Percentiles rank a stretch among this genome's conserved stretches.
These are phyloP conservation scores for Kondoa malvinella DNA, from an alignment of 768 basidiomycete genomes.

Conservation along the genomic window DNA sequence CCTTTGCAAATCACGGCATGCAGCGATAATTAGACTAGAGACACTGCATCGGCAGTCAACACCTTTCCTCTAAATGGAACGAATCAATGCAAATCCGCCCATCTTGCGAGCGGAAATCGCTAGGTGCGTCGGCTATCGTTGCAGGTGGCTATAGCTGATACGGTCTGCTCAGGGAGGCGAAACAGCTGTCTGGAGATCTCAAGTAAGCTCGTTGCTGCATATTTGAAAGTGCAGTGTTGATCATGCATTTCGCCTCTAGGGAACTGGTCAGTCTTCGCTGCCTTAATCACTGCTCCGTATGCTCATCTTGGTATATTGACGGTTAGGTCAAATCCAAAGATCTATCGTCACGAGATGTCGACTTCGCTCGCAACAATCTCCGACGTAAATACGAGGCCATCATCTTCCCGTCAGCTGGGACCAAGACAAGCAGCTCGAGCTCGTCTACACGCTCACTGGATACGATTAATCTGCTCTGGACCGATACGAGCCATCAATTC, in stretches of 20 bases:
- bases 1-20: not conserved
- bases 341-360: not conserved
- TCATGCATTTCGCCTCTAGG: too few species aligned
- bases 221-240: too few species aligned
- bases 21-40: not conserved
- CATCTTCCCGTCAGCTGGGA: not conserved
- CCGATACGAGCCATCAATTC: conserved; percentile 74
- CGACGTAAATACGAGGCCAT: not conserved
- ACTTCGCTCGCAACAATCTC: not conserved
- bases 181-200: not conserved
- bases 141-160: not conserved
- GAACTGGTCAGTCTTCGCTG: too few species aligned
- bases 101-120: not conserved
- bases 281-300: too few species aligned
- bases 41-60: not conserved
- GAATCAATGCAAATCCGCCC: too few species aligned
- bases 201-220: not conserved
- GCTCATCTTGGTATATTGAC: too few species aligned
- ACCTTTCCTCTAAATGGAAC: not conserved
- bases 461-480: conserved; percentile 71
- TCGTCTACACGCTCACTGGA: conserved; percentile 34
- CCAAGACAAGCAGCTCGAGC: conserved; percentile 9
- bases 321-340: not conserved
- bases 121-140: not conserved
- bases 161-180: not conserved